Base-by-base conservation (phyloP, 179 eudicot genomes). In the Gypsophila paniculata region DNA sequence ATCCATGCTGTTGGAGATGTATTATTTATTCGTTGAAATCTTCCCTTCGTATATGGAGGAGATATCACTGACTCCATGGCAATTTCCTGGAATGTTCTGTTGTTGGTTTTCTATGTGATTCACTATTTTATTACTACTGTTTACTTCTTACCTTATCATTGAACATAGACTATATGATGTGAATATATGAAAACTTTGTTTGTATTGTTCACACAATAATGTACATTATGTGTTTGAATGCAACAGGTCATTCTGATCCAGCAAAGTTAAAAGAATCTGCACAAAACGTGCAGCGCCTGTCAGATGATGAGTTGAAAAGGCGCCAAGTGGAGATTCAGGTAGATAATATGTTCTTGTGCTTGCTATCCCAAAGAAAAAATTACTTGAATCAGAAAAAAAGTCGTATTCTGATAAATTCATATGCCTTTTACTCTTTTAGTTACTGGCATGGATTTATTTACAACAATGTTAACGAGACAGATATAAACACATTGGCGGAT, bases 231-330 rank as follows among this genome's bases (percentile, higher is more conserved):
- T 25, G 48, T 60, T 5, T 42, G 18, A 67, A 72, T 69, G 61
- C 42, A 36, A 74, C 84, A 93, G 98, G 98, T 58, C 96, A 93
- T 74, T 93, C 98, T 75, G 98, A 93, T 86, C 96, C 96, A 36
- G 72, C 74, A 34, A 91, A 91, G 82, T 80, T 93, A 80, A 88
- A 91, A 82, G 88, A 88, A 73, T 65, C 85, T 6, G 93, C 93
- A 57, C 72, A 86, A 71, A 80, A 73, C 70, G 87, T 80, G 78
- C 85, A 91, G 69, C 87, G 76, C 44, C 80, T 86, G 55, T 86
- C 97, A 73, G 78, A 84, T 19, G 87, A 89, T 19, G 93, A 91
- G 78, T 84, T 91, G 34, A 80, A 76, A 85, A 79, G 78, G 74
- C 90, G 96, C 58, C 98, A 91, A 74, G 46, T 69, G 75, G 97